Base-by-base conservation (phyloP, 2,329 filamentous ascomycete species). In the Aspergillus phoenicis region DNA sequence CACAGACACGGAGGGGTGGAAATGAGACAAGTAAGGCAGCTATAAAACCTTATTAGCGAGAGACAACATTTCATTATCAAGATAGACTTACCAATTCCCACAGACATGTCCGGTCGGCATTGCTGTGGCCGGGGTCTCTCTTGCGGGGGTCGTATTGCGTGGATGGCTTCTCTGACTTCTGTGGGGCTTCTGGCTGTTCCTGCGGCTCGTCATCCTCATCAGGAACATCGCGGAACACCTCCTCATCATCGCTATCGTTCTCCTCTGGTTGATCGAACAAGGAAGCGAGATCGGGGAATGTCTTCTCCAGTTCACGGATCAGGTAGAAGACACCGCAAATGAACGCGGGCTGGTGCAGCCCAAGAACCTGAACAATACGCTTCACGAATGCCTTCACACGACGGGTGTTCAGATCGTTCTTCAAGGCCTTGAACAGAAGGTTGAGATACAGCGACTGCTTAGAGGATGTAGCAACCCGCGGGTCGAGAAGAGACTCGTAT, bases 381-480 rank as follows among this genome's bases (percentile, higher is more conserved):
- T 99, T 99, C 47, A 93, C 89, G 72, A 99, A 99, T 1, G 95
- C 95, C 78, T 98, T 96, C 60, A 98, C 91, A 38, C 95, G 88
- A 68, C 93, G 93, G 62, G 91, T 86, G 74, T 93, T 95, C n/a
- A 94, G 81, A 70, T 99, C 95, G 38, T 89, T 87, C 80, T 96
- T 98, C 64, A 99, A 80, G 11, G 94, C 87, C 67, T 91, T 89
- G 76, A 93, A 95, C 4, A 99, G 80, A 15, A 99, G 83, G 72
- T 99, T 99, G 63, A 99, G 84, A 73, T 97, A 99, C 68, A 99
- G 85, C 36, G 94, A 89, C 74, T 99, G 94, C 78, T 99, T 99
- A 2, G 94, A 98, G 5, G 94, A 97, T 1, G 86, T 90, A 57
- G 93, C 83, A 5, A 99, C 85, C 36, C 95, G 90, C 3, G 93